Evolutionary conservation across 148 eudicot species (phyloP).

Genomic region (Silene conica): DNA sequence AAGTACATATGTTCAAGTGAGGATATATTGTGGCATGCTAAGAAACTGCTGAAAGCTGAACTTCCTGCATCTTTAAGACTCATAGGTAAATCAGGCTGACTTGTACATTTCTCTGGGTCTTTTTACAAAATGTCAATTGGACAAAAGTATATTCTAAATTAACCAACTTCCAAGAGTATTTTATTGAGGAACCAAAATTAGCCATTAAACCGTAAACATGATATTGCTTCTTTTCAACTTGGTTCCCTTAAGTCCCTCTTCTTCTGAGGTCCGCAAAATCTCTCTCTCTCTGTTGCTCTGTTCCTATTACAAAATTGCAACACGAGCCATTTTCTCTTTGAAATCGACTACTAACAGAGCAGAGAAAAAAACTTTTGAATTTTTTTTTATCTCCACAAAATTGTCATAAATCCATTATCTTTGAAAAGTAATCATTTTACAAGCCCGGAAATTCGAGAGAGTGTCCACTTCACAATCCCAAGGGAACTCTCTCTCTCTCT

Average conservation of each 20-base stretch:
- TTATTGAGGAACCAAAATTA: not conserved
- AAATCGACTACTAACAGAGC: not conserved
- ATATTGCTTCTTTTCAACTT: not conserved
- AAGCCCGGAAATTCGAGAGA: no score
- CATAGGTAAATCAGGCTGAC: conserved; percentile 43
- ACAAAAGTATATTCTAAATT: no score
- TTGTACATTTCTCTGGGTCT: not conserved
- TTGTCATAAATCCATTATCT: no score
- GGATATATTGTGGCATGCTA: conserved; percentile 79
- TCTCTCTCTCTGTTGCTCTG: not conserved
- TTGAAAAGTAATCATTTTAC: no score
- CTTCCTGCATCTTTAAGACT: conserved; percentile 80
- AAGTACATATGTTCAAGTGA: conserved; percentile 57
- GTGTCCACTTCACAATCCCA: no score
- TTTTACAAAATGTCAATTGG: not conserved
- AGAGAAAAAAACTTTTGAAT: no score
- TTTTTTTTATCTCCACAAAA: no score
- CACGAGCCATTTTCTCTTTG: not conserved
- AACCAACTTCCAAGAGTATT: not conserved
- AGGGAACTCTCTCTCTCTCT: no score
- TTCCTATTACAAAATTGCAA: not conserved
- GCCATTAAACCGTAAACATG: not conserved
- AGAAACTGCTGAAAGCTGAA: conserved; percentile 85
- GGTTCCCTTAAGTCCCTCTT: no score
- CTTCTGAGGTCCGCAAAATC: not conserved